A percentile compares a stretch with the other conserved stretches of the same genome.
Evolutionary conservation across 1,284 basidiomycete species (phyloP).

Genomic region (Tylopilus sp.): DNA sequence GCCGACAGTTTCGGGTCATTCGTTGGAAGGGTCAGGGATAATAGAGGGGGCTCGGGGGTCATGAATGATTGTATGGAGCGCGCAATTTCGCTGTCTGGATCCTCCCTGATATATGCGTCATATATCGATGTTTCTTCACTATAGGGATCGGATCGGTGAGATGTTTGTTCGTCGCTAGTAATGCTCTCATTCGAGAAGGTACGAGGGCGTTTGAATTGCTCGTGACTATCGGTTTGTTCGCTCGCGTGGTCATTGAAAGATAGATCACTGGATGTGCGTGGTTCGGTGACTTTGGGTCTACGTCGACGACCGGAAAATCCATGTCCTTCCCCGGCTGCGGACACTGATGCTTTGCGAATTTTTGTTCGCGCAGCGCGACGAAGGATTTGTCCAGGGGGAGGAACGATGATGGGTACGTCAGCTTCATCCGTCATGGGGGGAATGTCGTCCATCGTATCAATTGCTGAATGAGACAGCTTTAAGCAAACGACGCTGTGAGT

Average conservation of each 20-base stretch:
- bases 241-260: constrained; percentile 58
- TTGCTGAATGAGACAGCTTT: constrained; percentile 40
- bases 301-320: constrained; percentile 55
- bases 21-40: constrained; percentile 29
- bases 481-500: constrained; percentile 18
- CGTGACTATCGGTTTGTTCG: constrained; percentile 54
- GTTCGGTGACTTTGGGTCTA: constrained; percentile 35
- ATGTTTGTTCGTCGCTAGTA: constrained; percentile 25
- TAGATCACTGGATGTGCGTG: constrained; percentile 57
- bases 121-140: constrained; percentile 78
- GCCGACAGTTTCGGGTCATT: constrained; percentile 33
- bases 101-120: constrained; percentile 70
- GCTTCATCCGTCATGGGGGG: constrained; percentile 71
- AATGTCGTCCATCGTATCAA: constrained; percentile 64
- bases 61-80: constrained; percentile 32
- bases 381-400: constrained; percentile 84
- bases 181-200: constrained; percentile 48
- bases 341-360: constrained; percentile 83
- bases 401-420: constrained; percentile 86
- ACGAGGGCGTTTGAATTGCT: constrained; percentile 37
- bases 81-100: constrained; percentile 47
- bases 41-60: constrained; percentile 26
- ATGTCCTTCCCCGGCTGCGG: constrained; percentile 69
- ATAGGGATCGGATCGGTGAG: constrained; percentile 59
- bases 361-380: constrained; percentile 91